These are phyloP conservation scores for Botrytis paeoniae DNA, from an alignment of 2,329 filamentous ascomycete genomes.

Conservation along the genomic window DNA sequence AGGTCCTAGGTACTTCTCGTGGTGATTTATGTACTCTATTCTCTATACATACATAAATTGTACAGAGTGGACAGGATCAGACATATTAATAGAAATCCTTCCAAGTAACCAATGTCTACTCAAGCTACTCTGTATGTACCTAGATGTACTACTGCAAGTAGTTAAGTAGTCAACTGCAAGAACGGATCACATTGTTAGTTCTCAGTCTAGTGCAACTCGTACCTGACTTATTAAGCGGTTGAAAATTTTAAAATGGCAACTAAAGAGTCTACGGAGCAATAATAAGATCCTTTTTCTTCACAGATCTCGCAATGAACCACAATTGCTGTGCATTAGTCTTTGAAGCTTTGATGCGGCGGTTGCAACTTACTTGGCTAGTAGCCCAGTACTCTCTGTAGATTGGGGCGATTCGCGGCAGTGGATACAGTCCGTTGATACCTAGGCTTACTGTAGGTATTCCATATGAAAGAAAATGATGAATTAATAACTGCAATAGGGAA, in stretches of 20 bases:
- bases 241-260: not conserved
- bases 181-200: not conserved
- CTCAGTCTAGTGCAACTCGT: not conserved
- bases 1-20: not conserved
- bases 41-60: not conserved
- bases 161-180: not conserved
- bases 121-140: not conserved
- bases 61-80: not conserved
- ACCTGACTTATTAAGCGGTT: not conserved
- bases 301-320: slow-evolving; percentile 7
- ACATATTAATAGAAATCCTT: not conserved
- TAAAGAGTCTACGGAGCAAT: too few species aligned
- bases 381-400: not conserved
- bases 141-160: not conserved
- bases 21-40: too few species aligned
- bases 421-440: not conserved
- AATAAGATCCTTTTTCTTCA: not conserved
- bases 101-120: not conserved
- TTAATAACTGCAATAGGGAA: not conserved
- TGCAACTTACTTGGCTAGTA: not conserved
- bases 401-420: not conserved
- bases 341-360: slow-evolving; percentile 4
- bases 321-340: not conserved
- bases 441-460: not conserved
- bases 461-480: not conserved